These are phyloP conservation scores for Coccomyxa subellipsoidea DNA, from an alignment of 163 green algal genomes.

Conservation along the genomic window DNA sequence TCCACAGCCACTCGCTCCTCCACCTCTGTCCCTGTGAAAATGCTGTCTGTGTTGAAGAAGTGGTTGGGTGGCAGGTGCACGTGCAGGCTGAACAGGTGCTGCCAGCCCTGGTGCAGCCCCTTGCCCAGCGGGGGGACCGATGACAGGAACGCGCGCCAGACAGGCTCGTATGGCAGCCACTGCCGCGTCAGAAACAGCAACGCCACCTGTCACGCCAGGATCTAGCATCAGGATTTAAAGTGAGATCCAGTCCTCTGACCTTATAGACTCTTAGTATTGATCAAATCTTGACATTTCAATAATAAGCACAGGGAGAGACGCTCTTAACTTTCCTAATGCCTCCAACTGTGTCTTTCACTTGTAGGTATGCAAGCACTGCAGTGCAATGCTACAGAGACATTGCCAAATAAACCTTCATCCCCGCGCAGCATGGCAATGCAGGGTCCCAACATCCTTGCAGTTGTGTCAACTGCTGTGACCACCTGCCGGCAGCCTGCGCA, in stretches of 20 bases:
- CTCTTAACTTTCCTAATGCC: too few species aligned
- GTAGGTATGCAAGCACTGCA: too few species aligned
- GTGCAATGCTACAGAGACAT: too few species aligned
- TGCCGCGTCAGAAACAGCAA: constrained; percentile 21
- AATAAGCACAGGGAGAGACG: too few species aligned
- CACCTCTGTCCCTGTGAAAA: constrained; percentile 29
- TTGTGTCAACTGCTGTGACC: neutral
- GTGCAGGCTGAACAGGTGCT: constrained; percentile 35
- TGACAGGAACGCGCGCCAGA: constrained; percentile 13
- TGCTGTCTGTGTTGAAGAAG: constrained; percentile 16
- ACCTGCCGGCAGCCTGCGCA: neutral
- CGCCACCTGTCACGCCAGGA: constrained; percentile 8
- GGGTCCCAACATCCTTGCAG: neutral
- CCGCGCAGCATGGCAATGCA: neutral
- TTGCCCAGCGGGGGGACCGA: neutral
- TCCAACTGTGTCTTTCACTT: too few species aligned
- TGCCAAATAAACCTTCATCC: too few species aligned
- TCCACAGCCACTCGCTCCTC: constrained; percentile 23
- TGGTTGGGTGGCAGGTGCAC: constrained; percentile 34
- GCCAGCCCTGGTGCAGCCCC: neutral
- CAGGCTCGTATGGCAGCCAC: constrained; percentile 11
- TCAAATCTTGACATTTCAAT: too few species aligned
- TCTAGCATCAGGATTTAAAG: neutral
- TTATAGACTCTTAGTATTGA: too few species aligned
- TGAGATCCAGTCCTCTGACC: too few species aligned